Evolutionary conservation across 2,329 filamentous ascomycete genomes (phyloP), one percentile per base, ranked within the genome.

Genomic region (Aureobasidium melanogenum): DNA sequence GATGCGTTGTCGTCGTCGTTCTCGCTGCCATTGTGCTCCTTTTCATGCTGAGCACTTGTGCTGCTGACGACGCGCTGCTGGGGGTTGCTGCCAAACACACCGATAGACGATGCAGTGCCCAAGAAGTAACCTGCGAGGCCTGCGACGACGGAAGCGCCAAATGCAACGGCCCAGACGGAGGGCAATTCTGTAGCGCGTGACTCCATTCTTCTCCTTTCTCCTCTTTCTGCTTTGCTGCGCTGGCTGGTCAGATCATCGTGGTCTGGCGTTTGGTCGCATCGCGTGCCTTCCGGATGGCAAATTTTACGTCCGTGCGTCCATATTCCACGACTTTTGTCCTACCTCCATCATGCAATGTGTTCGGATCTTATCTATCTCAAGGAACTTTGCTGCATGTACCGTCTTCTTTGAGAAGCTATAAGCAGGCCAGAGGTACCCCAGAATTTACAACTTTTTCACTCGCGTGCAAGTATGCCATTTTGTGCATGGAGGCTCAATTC

Each of bases 91-190:
- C 44, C 56, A 75, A 91, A 91, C 63, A 96, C 77, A 64, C 89
- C 91, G 15, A 96, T 82, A 39, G 82, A 83, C 22, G 83, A 80
- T 19, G 81, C 84, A 71, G 84, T 81, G 60, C 84, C 84, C 63
- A 85, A 73, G 68, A 91, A 84, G 76, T 93, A 96, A 68, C 92
- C 92, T 1, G 84, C 82, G 59, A 94, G 72, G 66, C 89, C 85
- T 64, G 87, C 83, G 61, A 93, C 77, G 64, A 95, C 82, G 65
- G 86, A 86, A 19, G 89, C 91, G 60, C 86, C 84, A 64, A 93
- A 76, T 48, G 91, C 79, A 62, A 91, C 79, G 63, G 84, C 82
- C 15, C 77, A 75, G 14, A 79, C 80, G 4, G 81, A 82, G 2
- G 83, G 80, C 15, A 80, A 75, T 26, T 75, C 44, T 59, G 56